A percentile compares a stretch with the other conserved stretches of the same genome.
These are phyloP conservation scores for Dissophora globulifera DNA, from an alignment of 192 early-diverging fungal genomes.

Conservation along the genomic window DNA sequence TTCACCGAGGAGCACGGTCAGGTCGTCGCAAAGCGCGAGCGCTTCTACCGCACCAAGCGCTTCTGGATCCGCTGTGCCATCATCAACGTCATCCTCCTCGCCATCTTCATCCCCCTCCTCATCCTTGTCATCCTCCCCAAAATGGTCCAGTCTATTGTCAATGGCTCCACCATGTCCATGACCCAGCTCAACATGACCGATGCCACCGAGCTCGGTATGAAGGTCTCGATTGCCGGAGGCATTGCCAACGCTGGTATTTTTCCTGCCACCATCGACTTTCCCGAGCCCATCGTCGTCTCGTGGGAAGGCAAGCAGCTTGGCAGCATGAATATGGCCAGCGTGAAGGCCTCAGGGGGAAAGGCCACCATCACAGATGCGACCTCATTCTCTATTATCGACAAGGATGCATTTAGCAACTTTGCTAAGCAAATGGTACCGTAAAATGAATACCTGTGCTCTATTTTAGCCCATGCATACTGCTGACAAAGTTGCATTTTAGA, in stretches of 20 bases:
- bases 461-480: neutral
- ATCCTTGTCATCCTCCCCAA: constrained; percentile 64
- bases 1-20: constrained; percentile 43
- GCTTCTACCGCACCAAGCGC: constrained; percentile 59
- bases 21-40: constrained; percentile 26
- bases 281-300: constrained; percentile 55
- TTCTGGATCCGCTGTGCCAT: constrained; percentile 60
- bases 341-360: constrained; percentile 52
- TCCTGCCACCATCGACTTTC: constrained; percentile 61
- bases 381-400: constrained; percentile 53
- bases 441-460: neutral
- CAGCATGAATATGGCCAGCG: constrained; percentile 55
- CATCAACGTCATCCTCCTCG: constrained; percentile 50
- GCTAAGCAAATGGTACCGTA: constrained; percentile 61
- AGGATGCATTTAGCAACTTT: constrained; percentile 58
- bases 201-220: constrained; percentile 54
- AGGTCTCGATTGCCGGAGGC: constrained; percentile 57
- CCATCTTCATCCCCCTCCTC: constrained; percentile 57
- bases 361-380: constrained; percentile 55
- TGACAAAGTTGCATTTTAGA: neutral
- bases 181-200: constrained; percentile 56
- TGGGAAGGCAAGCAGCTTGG: constrained; percentile 62
- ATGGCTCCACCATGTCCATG: constrained; percentile 54
- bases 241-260: constrained; percentile 63
- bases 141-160: constrained; percentile 59